Conservation (phyloP, 768 basidiomycete genomes). For the Tricholoma furcatifolium region DNA sequence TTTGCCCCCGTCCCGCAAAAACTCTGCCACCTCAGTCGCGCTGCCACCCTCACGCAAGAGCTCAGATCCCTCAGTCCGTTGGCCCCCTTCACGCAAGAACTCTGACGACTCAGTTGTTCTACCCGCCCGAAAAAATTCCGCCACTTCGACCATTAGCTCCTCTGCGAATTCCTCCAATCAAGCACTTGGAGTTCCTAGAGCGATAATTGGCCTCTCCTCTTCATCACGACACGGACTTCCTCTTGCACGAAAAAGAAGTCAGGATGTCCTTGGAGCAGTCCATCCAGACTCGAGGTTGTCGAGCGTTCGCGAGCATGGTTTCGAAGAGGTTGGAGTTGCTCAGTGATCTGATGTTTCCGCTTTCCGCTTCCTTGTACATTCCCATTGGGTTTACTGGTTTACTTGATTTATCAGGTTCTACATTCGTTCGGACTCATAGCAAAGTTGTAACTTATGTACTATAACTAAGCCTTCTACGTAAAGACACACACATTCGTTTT, state of each 20-base stretch:
- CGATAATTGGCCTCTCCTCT: slow-evolving; percentile 17
- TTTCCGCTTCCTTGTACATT: too few species aligned
- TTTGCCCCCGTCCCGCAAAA: slow-evolving; percentile 10
- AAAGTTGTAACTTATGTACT: too few species aligned
- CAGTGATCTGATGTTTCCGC: too few species aligned
- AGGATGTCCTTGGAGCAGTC: not conserved
- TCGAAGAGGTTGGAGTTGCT: not conserved
- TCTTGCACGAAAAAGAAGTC: not conserved
- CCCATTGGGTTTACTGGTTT: too few species aligned
- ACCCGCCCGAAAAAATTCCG: slow-evolving; percentile 3
- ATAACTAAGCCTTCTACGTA: too few species aligned
- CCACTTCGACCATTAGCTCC: not conserved
- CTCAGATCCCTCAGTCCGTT: slow-evolving; percentile 15
- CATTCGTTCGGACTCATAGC: too few species aligned
- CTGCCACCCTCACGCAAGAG: slow-evolving; percentile 3
- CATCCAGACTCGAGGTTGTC: slow-evolving; percentile 1
- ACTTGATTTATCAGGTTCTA: too few species aligned
- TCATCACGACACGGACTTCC: slow-evolving; percentile 19
- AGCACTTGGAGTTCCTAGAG: slow-evolving; percentile 11
- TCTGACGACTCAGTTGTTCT: not conserved
- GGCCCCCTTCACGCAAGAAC: slow-evolving; percentile 3
- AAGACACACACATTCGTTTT: not conserved
- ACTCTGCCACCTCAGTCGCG: not conserved
- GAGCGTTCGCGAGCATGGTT: not conserved
- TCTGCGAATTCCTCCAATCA: not conserved